Evolutionary conservation across 2,329 filamentous ascomycete genomes (phyloP), one percentile per base, ranked within the genome.

Genomic region (Xylariaceae sp.): DNA sequence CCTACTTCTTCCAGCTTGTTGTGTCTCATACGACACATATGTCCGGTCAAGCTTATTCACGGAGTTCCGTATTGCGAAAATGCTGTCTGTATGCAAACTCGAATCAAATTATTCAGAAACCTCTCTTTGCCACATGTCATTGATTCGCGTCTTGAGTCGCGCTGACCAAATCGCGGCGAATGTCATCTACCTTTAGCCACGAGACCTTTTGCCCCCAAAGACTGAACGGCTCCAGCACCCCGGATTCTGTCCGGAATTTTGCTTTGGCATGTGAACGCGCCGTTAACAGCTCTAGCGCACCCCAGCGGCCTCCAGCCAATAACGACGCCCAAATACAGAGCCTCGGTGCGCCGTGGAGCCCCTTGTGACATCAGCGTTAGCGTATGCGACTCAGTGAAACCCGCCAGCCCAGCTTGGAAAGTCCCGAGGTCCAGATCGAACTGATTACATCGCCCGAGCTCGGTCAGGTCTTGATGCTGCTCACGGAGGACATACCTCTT

Each of bases 311-410:
- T 14, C 10, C 13, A 19, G 34, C 56, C 54, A 61, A 61, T 58
- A 17, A 50, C 22, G 44, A 33, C 17, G 18, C 12, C 9, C 22
- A 5, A 7, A 18, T 16, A 2, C 43, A 28, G 39, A 50, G 39
- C 59, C 59, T 61, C 59, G 59, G 59, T 53, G 59, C 39, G 38
- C 22, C 3, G 58, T 51, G 50, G 50, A 50, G 44, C 38, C 3
- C 18, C 34, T 47, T 47, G 45, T 61, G 57, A 61, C 59, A 61
- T 59, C 59, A 59, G 50, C 52, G 40, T 59, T 54, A 56, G 53
- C 53, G 51, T 47, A 56, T 42, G 42, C 34, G n/a, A 45, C n/a
- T 19, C 36, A 13, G 19, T 11, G n/a, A 45, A 38, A 14, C 16
- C 33, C 42, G 16, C 50, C 42, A 55, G 33, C 51, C 13, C 48